A percentile compares a stretch with the other conserved stretches of the same genome.
Conservation (phyloP, 2,329 filamentous ascomycete genomes). For the Ramularia collo-cygni region DNA sequence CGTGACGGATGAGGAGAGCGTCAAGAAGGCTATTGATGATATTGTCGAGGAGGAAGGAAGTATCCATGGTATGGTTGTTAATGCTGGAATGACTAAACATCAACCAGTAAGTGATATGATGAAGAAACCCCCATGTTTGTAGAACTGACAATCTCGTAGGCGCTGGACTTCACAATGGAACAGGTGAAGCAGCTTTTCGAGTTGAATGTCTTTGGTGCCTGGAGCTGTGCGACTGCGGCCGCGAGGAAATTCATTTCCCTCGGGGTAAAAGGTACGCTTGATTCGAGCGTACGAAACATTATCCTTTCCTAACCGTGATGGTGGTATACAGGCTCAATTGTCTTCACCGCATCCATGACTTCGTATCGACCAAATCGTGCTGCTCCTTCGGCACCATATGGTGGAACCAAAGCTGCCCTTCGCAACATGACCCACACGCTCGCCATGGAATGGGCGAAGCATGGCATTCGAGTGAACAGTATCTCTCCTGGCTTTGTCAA, state of each 20-base stretch:
- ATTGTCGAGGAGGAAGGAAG: slow-evolving; percentile 23
- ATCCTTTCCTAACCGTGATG: too few species aligned
- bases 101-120: slow-evolving; percentile 15
- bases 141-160: slow-evolving; percentile 2
- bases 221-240: slow-evolving; percentile 38
- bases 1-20: slow-evolving; percentile 23
- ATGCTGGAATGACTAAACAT: slow-evolving; percentile 28
- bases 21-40: slow-evolving; percentile 23
- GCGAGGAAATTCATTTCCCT: slow-evolving; percentile 42
- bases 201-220: slow-evolving; percentile 40
- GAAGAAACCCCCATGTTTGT: too few species aligned
- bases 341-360: slow-evolving; percentile 44
- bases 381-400: slow-evolving; percentile 32
- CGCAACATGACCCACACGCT: slow-evolving; percentile 38
- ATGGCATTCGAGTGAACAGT: slow-evolving; percentile 31
- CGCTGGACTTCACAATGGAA: slow-evolving; percentile 25
- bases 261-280: slow-evolving; percentile 34
- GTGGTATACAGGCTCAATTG: slow-evolving; percentile 28
- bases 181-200: slow-evolving; percentile 27
- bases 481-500: slow-evolving; percentile 29
- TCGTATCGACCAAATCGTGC: slow-evolving; percentile 39
- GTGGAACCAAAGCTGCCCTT: slow-evolving; percentile 38
- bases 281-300: slow-evolving; percentile 17
- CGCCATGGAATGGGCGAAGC: slow-evolving; percentile 30
- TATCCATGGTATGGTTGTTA: slow-evolving; percentile 25